Conservation (phyloP, 2,329 filamentous ascomycete genomes). For the Kalaharituber pfeilii region DNA sequence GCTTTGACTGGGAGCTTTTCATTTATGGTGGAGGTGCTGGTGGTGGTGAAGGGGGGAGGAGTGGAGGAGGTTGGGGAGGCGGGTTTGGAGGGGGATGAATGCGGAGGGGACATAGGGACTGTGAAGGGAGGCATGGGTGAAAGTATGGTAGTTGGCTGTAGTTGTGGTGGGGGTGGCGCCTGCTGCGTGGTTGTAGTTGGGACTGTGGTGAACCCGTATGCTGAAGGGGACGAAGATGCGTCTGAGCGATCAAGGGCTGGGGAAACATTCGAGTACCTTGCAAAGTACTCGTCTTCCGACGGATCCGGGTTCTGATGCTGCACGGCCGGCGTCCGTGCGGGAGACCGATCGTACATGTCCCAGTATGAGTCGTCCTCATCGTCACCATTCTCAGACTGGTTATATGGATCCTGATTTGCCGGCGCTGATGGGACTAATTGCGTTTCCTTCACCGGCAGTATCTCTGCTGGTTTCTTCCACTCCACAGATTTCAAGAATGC, state of each 20-base stretch:
- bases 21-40: background rate
- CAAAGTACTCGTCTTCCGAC: conserved; percentile 58
- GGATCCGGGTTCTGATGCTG: conserved; percentile 34
- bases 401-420: background rate
- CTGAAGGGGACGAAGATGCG: conserved; percentile 1
- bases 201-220: too few relatives aligned
- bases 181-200: conserved; percentile 1
- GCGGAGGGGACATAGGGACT: background rate
- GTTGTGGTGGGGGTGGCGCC: background rate
- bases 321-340: conserved; percentile 43
- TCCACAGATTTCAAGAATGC: conserved; percentile 3
- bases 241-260: conserved; percentile 48
- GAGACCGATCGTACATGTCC: conserved; percentile 59
- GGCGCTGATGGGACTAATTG: background rate
- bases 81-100: conserved; percentile 10
- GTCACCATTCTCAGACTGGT: conserved; percentile 32
- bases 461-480: background rate
- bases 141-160: background rate
- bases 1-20: background rate
- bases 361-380: conserved; percentile 66
- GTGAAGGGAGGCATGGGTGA: background rate
- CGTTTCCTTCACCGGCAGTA: background rate
- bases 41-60: conserved; percentile 4
- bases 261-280: conserved; percentile 60
- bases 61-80: conserved; percentile 13